Evolutionary conservation across 495 filamentous ascomycete species (phyloP).

Genomic region (Baudoinia panamericana): DNA sequence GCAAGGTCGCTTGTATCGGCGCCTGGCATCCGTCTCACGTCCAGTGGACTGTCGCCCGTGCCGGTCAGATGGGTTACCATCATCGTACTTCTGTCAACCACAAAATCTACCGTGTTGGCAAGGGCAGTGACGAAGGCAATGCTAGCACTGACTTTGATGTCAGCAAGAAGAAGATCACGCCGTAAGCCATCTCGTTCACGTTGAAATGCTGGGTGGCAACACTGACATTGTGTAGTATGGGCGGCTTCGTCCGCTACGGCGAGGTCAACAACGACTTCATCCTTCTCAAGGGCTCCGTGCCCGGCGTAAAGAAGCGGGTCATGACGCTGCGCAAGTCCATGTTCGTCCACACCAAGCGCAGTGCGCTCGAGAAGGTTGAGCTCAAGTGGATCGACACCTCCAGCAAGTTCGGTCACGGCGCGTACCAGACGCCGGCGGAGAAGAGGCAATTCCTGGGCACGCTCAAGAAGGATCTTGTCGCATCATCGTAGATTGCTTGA

Average conservation of each 20-base stretch:
- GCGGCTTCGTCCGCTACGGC: slow-evolving; percentile 98
- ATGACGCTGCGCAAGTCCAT: slow-evolving; percentile 99
- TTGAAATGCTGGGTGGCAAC: slow-evolving; percentile 16
- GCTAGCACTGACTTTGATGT: slow-evolving; percentile 91
- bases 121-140: slow-evolving; percentile 74
- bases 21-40: slow-evolving; percentile 99
- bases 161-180: slow-evolving; percentile 98
- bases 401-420: slow-evolving; percentile 99
- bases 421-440: slow-evolving; percentile 95
- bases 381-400: slow-evolving; percentile 99
- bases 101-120: slow-evolving; percentile 98
- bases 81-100: slow-evolving; percentile 99
- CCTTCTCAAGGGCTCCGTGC: slow-evolving; percentile 92
- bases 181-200: slow-evolving; percentile 58
- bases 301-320: slow-evolving; percentile 98
- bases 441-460: slow-evolving; percentile 91
- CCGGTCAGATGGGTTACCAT: slow-evolving; percentile 99
- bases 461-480: slow-evolving; percentile 92
- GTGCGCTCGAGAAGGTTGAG: slow-evolving; percentile 95
- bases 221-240: slow-evolving; percentile 52
- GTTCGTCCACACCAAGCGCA: slow-evolving; percentile 90
- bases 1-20: slow-evolving; percentile 99
- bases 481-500: slow-evolving; percentile 48
- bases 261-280: slow-evolving; percentile 99
- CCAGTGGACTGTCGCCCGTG: slow-evolving; percentile 99